Evolutionary conservation across 2,329 filamentous ascomycete species (phyloP).

Genomic region (Orbilia brochopaga): DNA sequence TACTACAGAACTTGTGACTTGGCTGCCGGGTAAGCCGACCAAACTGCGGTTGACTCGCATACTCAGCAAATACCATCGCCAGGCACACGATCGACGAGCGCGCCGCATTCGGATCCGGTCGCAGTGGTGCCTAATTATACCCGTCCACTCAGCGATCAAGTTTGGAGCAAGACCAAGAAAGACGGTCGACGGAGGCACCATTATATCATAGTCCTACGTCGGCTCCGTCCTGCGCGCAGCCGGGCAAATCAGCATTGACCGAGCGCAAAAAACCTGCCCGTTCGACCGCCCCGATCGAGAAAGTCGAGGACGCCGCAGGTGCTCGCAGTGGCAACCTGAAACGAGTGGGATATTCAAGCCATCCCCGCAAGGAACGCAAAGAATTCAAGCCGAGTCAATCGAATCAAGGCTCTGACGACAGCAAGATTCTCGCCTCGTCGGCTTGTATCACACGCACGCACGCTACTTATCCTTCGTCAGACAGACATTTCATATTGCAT

Average conservation of each 20-base stretch:
- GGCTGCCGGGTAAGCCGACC: slow-evolving; percentile 34
- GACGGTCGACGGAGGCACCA: too few species aligned
- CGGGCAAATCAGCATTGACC: slow-evolving; percentile 5
- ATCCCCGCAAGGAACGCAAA: background rate
- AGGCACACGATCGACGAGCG: background rate
- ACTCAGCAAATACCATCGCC: slow-evolving; percentile 9
- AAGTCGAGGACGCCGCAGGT: slow-evolving; percentile 11
- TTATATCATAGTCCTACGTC: background rate
- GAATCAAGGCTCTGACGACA: slow-evolving; percentile 7
- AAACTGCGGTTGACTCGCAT: slow-evolving; percentile 46
- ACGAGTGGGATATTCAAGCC: slow-evolving; percentile 17
- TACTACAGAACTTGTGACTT: background rate
- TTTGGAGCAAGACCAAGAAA: too few species aligned
- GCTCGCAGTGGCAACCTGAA: slow-evolving; percentile 27
- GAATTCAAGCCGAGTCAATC: too few species aligned
- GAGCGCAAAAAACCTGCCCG: background rate
- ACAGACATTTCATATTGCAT: background rate
- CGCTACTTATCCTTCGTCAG: background rate
- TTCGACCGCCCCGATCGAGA: slow-evolving; percentile 1
- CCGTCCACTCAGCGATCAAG: background rate
- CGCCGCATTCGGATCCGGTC: too few species aligned
- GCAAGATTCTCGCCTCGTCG: background rate
- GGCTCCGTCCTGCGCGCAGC: background rate
- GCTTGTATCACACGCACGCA: background rate
- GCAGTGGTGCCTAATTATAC: slow-evolving; percentile 28